Conservation (phyloP, 768 basidiomycete species). For the Tulasnella sp. region DNA sequence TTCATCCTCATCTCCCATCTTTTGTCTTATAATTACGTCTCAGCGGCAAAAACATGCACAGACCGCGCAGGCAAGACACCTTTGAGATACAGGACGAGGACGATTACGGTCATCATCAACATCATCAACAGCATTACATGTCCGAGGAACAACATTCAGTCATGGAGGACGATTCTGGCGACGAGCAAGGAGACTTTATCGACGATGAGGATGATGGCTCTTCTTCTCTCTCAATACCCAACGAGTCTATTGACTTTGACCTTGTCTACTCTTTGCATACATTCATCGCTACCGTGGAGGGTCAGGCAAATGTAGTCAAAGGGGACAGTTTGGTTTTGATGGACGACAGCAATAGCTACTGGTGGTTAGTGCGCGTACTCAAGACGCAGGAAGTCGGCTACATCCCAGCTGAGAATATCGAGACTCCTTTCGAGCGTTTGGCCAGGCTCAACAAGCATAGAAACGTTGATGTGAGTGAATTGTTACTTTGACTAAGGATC, state of each 20-base stretch:
- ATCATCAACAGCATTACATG: constrained; percentile 1
- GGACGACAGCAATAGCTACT: constrained; percentile 98
- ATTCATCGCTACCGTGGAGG: constrained; percentile 95
- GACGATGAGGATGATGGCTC: constrained; percentile 62
- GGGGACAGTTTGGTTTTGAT: constrained; percentile 92
- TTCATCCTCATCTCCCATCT: no score
- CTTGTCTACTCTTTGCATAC: constrained; percentile 88
- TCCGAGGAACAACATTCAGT: constrained; percentile 65
- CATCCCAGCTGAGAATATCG: constrained; percentile 98
- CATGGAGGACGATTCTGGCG: constrained; percentile 62
- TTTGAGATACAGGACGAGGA: constrained; percentile 59
- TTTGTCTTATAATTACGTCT: no score
- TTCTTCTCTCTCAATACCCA: constrained; percentile 73
- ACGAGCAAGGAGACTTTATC: constrained; percentile 48
- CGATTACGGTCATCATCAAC: constrained; percentile 37
- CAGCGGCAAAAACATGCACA: no score
- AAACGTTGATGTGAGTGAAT: constrained; percentile 75
- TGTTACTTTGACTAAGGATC: neutral
- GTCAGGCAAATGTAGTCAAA: constrained; percentile 97
- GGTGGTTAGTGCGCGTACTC: constrained; percentile 98
- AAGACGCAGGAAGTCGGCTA: constrained; percentile 99
- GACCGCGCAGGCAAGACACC: constrained; percentile 43
- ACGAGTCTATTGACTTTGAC: constrained; percentile 88
- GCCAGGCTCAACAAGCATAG: constrained; percentile 93
- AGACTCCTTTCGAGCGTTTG: constrained; percentile 92